Percentiles rank a stretch among this genome's conserved stretches.
These are phyloP conservation scores for Excoecaria cochinchinensis DNA, from an alignment of 345 rosid species.

Conservation along the genomic window DNA sequence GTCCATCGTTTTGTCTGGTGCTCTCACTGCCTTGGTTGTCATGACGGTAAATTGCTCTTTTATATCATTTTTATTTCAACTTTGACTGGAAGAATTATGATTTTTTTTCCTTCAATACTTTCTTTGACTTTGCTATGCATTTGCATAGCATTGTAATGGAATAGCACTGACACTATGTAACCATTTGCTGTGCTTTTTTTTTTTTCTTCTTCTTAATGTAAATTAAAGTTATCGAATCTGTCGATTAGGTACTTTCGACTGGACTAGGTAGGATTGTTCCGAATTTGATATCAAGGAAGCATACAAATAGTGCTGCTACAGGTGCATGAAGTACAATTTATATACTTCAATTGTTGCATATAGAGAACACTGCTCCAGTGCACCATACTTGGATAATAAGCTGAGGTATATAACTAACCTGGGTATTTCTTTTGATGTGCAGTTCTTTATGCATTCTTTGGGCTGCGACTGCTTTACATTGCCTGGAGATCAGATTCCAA, in stretches of 20 bases:
- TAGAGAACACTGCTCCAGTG: background rate
- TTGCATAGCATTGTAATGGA: background rate
- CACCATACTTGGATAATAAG: background rate
- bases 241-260: conserved; percentile 85
- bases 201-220: conserved; percentile 1
- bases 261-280: conserved; percentile 99
- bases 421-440: conserved; percentile 22
- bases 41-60: conserved; percentile 75
- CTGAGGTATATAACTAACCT: background rate
- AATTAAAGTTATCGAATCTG: conserved; percentile 24
- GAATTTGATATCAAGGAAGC: conserved; percentile 97
- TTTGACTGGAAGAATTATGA: too few species aligned
- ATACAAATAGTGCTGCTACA: conserved; percentile 97
- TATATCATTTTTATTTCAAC: background rate
- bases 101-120: background rate
- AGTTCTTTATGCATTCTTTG: conserved; percentile 93
- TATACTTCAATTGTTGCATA: conserved; percentile 5
- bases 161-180: conserved; percentile 10
- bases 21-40: conserved; percentile 82
- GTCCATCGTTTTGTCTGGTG: conserved; percentile 89
- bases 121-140: background rate
- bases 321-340: conserved; percentile 35
- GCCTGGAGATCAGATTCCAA: conserved; percentile 99
- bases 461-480: conserved; percentile 90
- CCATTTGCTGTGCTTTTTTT: conserved; percentile 10